Percentiles rank a stretch among this genome's conserved stretches.
Evolutionary conservation across 169 alveolate species (phyloP).

Genomic region (Fabrea salina): DNA sequence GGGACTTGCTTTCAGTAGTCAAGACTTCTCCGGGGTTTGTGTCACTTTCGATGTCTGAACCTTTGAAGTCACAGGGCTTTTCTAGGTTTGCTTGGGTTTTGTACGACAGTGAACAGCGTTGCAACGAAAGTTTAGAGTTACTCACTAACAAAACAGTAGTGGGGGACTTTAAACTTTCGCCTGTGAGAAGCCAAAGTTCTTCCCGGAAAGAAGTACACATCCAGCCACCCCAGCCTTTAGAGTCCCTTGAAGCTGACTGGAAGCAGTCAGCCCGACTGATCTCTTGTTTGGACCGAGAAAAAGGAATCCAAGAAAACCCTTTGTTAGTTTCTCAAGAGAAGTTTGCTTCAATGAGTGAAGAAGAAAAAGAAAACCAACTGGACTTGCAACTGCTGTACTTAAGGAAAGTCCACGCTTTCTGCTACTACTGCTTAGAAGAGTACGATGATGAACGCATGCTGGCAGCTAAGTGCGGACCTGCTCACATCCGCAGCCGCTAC

Average conservation of each 20-base stretch:
- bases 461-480: slow-evolving; percentile 68
- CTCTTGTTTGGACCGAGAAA: slow-evolving; percentile 55
- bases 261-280: slow-evolving; percentile 51
- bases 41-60: slow-evolving; percentile 71
- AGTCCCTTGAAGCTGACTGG: slow-evolving; percentile 53
- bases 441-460: slow-evolving; percentile 77
- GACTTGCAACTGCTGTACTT: slow-evolving; percentile 67
- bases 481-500: slow-evolving; percentile 40
- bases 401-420: slow-evolving; percentile 75
- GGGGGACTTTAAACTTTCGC: slow-evolving; percentile 42
- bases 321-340: slow-evolving; percentile 3
- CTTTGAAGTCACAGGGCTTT: slow-evolving; percentile 62
- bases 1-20: slow-evolving; percentile 51
- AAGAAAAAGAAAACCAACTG: slow-evolving; percentile 34
- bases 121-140: slow-evolving; percentile 39
- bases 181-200: slow-evolving; percentile 51
- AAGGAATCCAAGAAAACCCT: slow-evolving; percentile 45
- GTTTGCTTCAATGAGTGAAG: slow-evolving; percentile 16
- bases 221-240: slow-evolving; percentile 43
- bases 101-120: slow-evolving; percentile 65
- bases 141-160: slow-evolving; percentile 37
- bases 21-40: slow-evolving; percentile 69
- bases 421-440: slow-evolving; percentile 74
- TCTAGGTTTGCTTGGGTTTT: slow-evolving; percentile 74
- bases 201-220: slow-evolving; percentile 39